A percentile compares a stretch with the other conserved stretches of the same genome.
These are phyloP conservation scores for Chrysanthemum makinoi DNA, from an alignment of 129 eudicot species.

Conservation along the genomic window DNA sequence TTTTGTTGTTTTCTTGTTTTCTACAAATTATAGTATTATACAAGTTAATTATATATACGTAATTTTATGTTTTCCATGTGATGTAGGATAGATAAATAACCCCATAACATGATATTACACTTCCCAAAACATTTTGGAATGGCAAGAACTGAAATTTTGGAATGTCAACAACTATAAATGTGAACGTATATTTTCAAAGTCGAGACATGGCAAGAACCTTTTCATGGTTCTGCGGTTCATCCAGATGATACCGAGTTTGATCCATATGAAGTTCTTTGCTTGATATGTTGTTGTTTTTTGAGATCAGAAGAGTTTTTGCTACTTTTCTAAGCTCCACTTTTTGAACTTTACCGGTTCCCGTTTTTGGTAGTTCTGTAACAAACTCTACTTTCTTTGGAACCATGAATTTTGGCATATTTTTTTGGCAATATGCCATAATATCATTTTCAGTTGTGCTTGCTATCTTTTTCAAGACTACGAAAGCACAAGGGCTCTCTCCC, in stretches of 20 bases:
- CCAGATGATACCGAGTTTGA: constrained; percentile 23
- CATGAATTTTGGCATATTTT: constrained; percentile 44
- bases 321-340: constrained; percentile 38
- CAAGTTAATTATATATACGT: too few relatives aligned
- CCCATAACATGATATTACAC: too few relatives aligned
- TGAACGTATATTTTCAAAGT: constrained; percentile 20
- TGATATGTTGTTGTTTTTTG: constrained; percentile 2
- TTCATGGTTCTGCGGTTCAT: constrained; percentile 26
- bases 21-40: too few relatives aligned
- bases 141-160: too few relatives aligned
- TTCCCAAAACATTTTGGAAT: too few relatives aligned
- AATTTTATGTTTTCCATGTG: too few relatives aligned
- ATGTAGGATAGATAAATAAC: too few relatives aligned
- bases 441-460: constrained; percentile 25
- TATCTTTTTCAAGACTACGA: constrained; percentile 26
- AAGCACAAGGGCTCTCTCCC: constrained; percentile 66
- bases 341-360: constrained; percentile 39
- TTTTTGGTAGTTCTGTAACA: constrained; percentile 43
- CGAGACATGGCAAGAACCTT: constrained; percentile 42
- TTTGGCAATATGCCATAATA: constrained; percentile 36
- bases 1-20: too few relatives aligned
- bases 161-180: too few relatives aligned
- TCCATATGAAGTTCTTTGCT: constrained; percentile 25
- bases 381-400: constrained; percentile 45
- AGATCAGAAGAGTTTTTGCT: constrained; percentile 31